These are phyloP conservation scores for Stephania cephalantha DNA, from an alignment of 164 flowering plant genomes.

Conservation along the genomic window DNA sequence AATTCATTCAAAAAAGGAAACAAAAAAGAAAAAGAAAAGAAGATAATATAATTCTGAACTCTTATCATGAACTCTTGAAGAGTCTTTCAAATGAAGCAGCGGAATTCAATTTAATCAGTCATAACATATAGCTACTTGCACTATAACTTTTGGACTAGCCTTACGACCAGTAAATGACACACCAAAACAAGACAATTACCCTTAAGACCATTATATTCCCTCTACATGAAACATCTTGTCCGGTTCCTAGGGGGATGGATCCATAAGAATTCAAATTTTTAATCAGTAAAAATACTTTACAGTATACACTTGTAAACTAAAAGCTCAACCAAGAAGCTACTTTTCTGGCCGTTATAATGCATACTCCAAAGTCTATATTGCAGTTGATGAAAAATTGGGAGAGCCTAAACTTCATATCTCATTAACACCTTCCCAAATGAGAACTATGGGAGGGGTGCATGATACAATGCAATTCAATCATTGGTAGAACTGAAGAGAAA, in stretches of 20 bases:
- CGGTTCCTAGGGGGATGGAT: background rate
- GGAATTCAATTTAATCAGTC: background rate
- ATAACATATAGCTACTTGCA: no score
- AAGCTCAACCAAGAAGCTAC: background rate
- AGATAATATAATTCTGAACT: background rate
- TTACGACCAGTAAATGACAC: no score
- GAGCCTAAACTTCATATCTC: background rate
- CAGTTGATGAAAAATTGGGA: background rate
- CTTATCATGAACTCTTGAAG: background rate
- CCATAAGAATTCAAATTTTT: background rate
- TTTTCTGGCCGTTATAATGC: background rate
- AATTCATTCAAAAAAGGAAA: background rate
- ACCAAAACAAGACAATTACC: no score
- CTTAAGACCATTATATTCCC: no score
- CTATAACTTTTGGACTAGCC: no score
- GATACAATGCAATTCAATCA: conserved; percentile 1
- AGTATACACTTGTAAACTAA: background rate
- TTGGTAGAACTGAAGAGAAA: background rate
- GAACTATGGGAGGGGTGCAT: background rate
- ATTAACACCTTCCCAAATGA: background rate
- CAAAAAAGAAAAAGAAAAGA: no score
- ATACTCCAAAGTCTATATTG: background rate
- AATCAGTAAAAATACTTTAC: background rate
- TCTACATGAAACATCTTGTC: no score
- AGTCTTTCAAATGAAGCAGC: background rate